phyloP scores from a whole-genome alignment of 441 rosid species.

The Flueggea neowawraea region DNA sequence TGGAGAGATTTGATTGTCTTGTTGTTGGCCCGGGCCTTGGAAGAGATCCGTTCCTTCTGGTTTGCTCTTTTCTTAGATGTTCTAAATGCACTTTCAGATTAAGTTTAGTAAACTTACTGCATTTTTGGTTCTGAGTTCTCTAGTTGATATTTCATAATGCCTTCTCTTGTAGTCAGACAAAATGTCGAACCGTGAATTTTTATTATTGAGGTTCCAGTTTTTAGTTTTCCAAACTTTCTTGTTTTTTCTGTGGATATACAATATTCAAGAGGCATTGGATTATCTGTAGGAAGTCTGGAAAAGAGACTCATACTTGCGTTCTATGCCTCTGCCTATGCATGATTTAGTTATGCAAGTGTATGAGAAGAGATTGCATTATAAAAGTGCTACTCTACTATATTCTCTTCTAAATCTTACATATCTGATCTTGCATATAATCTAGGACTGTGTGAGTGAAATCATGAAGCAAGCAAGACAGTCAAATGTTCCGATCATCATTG shows the following conservation, averaged over 20 bases:
- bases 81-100: neutral
- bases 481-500: constrained; percentile 79
- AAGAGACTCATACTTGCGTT: no score
- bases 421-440: constrained; percentile 6
- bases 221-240: neutral
- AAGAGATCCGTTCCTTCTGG: constrained; percentile 91
- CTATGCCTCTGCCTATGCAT: neutral
- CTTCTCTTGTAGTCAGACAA: neutral
- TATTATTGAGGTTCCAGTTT: neutral
- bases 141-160: neutral
- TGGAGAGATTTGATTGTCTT: constrained; percentile 94
- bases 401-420: neutral
- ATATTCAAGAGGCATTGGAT: no score
- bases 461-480: constrained; percentile 65
- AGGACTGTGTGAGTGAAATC: constrained; percentile 81
- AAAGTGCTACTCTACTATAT: neutral
- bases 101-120: neutral
- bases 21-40: constrained; percentile 99
- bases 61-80: constrained; percentile 22
- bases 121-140: neutral
- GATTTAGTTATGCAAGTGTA: neutral
- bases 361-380: neutral
- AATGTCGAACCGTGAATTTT: neutral
- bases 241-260: no score
- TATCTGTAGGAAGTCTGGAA: no score